Percentiles rank a stretch among this genome's conserved stretches.
Evolutionary conservation across 768 basidiomycete species (phyloP).

Genomic region (Boletus huronensis): DNA sequence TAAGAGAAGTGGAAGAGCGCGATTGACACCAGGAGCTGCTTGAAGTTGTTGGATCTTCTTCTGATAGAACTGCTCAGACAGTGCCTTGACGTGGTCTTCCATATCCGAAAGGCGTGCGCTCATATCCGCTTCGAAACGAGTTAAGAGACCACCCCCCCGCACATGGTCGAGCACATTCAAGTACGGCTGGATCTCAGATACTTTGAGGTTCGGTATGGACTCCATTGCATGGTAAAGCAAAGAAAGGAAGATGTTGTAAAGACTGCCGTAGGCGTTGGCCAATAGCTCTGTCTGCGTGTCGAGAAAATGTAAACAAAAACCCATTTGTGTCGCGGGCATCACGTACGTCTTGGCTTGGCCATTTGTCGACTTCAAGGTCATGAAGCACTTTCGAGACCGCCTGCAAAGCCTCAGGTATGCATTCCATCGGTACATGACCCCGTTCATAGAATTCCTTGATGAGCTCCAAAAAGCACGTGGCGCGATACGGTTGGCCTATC

Average conservation of each 20-base stretch:
- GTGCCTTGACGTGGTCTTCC: slow-evolving; percentile 56
- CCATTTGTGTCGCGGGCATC: background rate
- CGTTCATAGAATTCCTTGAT: slow-evolving; percentile 86
- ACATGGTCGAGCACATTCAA: slow-evolving; percentile 69
- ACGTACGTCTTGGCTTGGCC: slow-evolving; percentile 83
- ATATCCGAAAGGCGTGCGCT: slow-evolving; percentile 63
- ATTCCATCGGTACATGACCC: slow-evolving; percentile 90
- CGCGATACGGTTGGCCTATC: slow-evolving; percentile 74
- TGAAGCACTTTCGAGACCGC: slow-evolving; percentile 66
- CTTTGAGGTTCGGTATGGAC: slow-evolving; percentile 67
- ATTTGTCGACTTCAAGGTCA: slow-evolving; percentile 69
- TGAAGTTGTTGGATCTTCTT: slow-evolving; percentile 61
- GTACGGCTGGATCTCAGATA: slow-evolving; percentile 61
- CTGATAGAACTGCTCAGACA: slow-evolving; percentile 60
- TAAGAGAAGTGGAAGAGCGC: slow-evolving; percentile 73
- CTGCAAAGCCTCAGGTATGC: slow-evolving; percentile 85
- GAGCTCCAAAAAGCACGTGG: slow-evolving; percentile 76
- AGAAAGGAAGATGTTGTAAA: slow-evolving; percentile 87
- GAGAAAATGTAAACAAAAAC: slow-evolving; percentile 5
- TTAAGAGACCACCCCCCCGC: slow-evolving; percentile 64
- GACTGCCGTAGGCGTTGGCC: slow-evolving; percentile 59
- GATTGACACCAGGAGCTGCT: slow-evolving; percentile 70
- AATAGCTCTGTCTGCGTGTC: slow-evolving; percentile 60
- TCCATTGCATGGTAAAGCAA: slow-evolving; percentile 84
- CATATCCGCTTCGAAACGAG: slow-evolving; percentile 72